A percentile compares a stretch with the other conserved stretches of the same genome.
Evolutionary conservation across 495 filamentous ascomycete species (phyloP).

Genomic region (Pseudomonodictys pantanalensis): DNA sequence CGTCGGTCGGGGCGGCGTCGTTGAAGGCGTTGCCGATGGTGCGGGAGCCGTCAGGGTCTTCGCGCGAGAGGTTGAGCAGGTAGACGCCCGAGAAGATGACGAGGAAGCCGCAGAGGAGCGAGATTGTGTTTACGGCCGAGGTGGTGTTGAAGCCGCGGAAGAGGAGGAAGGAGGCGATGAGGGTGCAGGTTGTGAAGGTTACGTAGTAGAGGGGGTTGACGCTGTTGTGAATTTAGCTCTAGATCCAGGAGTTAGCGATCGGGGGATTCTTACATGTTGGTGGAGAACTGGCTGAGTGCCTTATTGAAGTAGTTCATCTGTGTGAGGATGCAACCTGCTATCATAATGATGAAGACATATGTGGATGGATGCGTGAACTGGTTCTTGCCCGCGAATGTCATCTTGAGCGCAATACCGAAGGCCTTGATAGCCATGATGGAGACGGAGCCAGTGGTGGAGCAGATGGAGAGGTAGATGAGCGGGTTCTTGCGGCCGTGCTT

Average conservation of each 20-base stretch:
- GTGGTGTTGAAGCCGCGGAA: conserved; percentile 97
- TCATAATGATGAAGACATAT: conserved; percentile 94
- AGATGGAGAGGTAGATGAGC: conserved; percentile 92
- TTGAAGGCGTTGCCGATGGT: conserved; percentile 59
- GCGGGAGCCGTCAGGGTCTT: conserved; percentile 77
- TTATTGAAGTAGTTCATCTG: conserved; percentile 99
- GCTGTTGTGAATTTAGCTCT: conserved; percentile 47
- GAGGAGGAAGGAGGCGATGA: conserved; percentile 94
- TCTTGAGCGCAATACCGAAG: conserved; percentile 92
- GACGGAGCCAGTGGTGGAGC: conserved; percentile 91
- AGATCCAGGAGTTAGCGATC: background rate
- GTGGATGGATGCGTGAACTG: conserved; percentile 92
- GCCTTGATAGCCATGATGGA: conserved; percentile 99
- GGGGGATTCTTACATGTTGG: conserved; percentile 72
- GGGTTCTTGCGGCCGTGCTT: conserved; percentile 90
- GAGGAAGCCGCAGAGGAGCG: conserved; percentile 88
- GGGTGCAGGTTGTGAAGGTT: conserved; percentile 95
- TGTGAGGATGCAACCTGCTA: conserved; percentile 86
- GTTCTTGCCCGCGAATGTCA: conserved; percentile 87
- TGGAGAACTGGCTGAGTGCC: conserved; percentile 92
- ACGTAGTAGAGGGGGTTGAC: conserved; percentile 99
- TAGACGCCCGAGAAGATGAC: conserved; percentile 97
- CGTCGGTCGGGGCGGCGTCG: conserved; percentile 85
- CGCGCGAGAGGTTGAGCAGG: conserved; percentile 87
- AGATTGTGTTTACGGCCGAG: conserved; percentile 88